Evolutionary conservation across 352 stramenopile genomes (phyloP).

Genomic region (Plasmopara halstedii): DNA sequence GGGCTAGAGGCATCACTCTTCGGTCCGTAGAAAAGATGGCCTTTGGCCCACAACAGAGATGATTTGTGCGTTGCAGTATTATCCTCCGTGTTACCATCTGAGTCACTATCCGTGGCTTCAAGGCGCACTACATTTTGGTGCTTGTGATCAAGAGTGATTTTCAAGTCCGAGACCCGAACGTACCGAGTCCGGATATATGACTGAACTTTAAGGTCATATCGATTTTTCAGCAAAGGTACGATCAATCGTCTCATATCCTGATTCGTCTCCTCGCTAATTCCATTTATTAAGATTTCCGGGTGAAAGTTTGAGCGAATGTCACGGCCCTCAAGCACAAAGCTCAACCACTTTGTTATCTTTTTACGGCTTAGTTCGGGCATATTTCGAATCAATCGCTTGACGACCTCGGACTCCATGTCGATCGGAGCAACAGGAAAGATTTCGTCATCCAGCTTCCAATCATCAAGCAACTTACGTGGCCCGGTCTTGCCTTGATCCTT

Average conservation of each 20-base stretch:
- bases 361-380: slow-evolving; percentile 55
- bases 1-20: slow-evolving; percentile 51
- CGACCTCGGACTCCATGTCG: slow-evolving; percentile 69
- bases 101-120: slow-evolving; percentile 19
- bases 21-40: slow-evolving; percentile 60
- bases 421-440: slow-evolving; percentile 59
- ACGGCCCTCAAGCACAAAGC: slow-evolving; percentile 58
- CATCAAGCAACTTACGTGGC: slow-evolving; percentile 22
- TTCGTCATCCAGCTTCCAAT: slow-evolving; percentile 58
- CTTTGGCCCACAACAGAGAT: slow-evolving; percentile 38
- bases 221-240: slow-evolving; percentile 62
- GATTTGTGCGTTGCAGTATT: slow-evolving; percentile 1
- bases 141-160: slow-evolving; percentile 56
- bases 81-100: slow-evolving; percentile 4
- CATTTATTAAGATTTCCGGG: slow-evolving; percentile 60
- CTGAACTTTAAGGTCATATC: slow-evolving; percentile 58
- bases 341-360: slow-evolving; percentile 69
- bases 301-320: slow-evolving; percentile 71
- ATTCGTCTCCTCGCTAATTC: slow-evolving; percentile 53
- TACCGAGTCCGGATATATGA: slow-evolving; percentile 54
- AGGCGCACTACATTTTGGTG: slow-evolving; percentile 55
- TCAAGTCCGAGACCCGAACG: slow-evolving; percentile 54
- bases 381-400: slow-evolving; percentile 54
- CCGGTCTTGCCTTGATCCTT: slow-evolving; percentile 17
- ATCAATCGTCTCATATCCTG: slow-evolving; percentile 62